Evolutionary conservation across 768 basidiomycete species (phyloP), one percentile per base, ranked within the genome.

Genomic region (Suillus ampliporus): DNA sequence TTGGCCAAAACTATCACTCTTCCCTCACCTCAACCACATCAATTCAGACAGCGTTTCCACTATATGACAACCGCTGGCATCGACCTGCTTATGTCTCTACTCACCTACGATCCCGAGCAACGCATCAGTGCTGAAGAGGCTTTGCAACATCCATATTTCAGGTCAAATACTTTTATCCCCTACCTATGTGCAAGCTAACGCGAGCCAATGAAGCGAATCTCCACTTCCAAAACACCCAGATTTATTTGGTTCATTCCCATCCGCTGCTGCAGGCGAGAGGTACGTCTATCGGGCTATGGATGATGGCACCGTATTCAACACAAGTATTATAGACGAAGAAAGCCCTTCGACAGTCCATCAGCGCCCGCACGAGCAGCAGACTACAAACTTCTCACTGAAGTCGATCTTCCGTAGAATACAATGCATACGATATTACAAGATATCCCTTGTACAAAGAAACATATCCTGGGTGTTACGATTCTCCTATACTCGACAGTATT

Each of bases 201-300:
- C 40, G 13, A 56, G 61, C 28, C 8, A 34, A 37, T 48, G 7
- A 65, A 97, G 95, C 5, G 97, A 99, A 77, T 90, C 94, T 0
- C 97, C 97, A 0, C 78, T 93, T 41, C 97, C 97, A 0, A 99
- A 99, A 72, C 96, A 99, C 74, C 93, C 95, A 17, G 95, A 97
- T 71, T 79, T 99, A 62, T 99, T 99, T 77, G 86, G 92, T 2
- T 96, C 94, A 3, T 99, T 99, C 76, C 97, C 97, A 35, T 96
- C 94, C 41, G 87, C 91, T 28, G 97, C 97, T 26, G 97, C 96
- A 19, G 97, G 97, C 41, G 97, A 99, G 80, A 94, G 90, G 94
- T 95, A 68, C 59, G 87, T 80, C 13, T 58, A 48, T 21, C 5
- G 54, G 54, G 17, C 40, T 40, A 11, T 38, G 11, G 6, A 56